These are phyloP conservation scores for Lonicera japonica DNA, from an alignment of 129 eudicot genomes.

Conservation along the genomic window DNA sequence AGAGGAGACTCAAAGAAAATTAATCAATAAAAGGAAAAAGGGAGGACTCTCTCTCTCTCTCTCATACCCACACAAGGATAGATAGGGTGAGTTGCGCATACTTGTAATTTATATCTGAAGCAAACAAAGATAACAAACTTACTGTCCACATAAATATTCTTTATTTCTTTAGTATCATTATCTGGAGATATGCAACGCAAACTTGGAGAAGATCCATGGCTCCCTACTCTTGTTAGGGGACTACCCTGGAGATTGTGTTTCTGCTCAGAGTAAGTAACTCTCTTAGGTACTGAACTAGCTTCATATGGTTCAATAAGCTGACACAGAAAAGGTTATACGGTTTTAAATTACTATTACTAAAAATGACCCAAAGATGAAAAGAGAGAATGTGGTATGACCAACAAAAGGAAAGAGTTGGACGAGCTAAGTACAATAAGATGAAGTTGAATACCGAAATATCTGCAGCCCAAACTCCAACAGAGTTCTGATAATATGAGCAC, in stretches of 20 bases:
- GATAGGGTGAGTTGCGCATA: too few species aligned
- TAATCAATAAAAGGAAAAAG: too few species aligned
- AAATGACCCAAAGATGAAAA: not conserved
- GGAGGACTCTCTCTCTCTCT: too few species aligned
- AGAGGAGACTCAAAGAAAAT: not conserved
- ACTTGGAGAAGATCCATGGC: slow-evolving; percentile 40
- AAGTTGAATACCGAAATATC: slow-evolving; percentile 63
- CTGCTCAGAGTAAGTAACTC: slow-evolving; percentile 29
- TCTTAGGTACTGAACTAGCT: slow-evolving; percentile 29
- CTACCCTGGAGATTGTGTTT: slow-evolving; percentile 38
- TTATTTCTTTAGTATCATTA: slow-evolving; percentile 63
- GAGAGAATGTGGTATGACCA: not conserved
- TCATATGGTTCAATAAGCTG: slow-evolving; percentile 66
- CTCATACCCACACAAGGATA: too few species aligned
- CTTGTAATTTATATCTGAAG: too few species aligned
- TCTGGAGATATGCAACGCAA: slow-evolving; percentile 36
- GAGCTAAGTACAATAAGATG: too few species aligned
- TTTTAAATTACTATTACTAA: too few species aligned
- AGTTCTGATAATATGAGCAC: slow-evolving; percentile 76
- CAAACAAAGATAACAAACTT: slow-evolving; percentile 37
- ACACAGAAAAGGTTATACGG: slow-evolving; percentile 4
- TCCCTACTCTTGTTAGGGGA: slow-evolving; percentile 33
- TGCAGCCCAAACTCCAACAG: slow-evolving; percentile 78
- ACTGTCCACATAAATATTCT: slow-evolving; percentile 92
- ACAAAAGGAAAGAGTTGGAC: not conserved